phyloP scores from a whole-genome alignment of 129 eudicot genomes.

The Rutidosis leptorrhynchoides region DNA sequence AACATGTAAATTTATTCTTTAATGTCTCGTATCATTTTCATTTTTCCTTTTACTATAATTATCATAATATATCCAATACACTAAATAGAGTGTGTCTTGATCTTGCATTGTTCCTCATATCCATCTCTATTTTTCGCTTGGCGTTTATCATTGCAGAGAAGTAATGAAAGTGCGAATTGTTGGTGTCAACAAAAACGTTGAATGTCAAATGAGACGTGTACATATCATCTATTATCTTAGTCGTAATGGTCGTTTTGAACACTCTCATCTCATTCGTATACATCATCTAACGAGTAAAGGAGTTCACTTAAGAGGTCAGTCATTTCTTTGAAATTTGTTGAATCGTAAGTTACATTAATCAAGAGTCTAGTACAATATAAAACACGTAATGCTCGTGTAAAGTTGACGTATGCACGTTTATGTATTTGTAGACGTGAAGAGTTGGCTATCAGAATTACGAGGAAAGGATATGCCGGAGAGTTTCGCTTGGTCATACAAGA shows the following conservation, averaged over 20 bases:
- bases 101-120: not conserved
- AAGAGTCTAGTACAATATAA: not conserved
- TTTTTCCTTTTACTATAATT: not conserved
- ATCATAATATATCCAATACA: not conserved
- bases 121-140: not conserved
- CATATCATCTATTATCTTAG: constrained; percentile 61
- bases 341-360: not conserved
- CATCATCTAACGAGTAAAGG: constrained; percentile 55
- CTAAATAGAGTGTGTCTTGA: constrained; percentile 6
- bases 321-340: not conserved
- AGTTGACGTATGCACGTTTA: not conserved
- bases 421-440: constrained; percentile 36
- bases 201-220: constrained; percentile 47
- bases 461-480: constrained; percentile 68
- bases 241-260: constrained; percentile 53
- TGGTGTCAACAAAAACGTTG: not conserved
- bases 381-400: not conserved
- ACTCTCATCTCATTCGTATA: constrained; percentile 65
- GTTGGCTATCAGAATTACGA: constrained; percentile 72
- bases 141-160: constrained; percentile 26
- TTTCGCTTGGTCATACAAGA: constrained; percentile 88
- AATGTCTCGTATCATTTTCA: no score
- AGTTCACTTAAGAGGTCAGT: constrained; percentile 49
- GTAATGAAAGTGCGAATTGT: constrained; percentile 45
- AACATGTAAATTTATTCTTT: not conserved